These are phyloP conservation scores for Penicillium fuscoglaucum DNA, from an alignment of 2,329 filamentous ascomycete species.

Conservation along the genomic window DNA sequence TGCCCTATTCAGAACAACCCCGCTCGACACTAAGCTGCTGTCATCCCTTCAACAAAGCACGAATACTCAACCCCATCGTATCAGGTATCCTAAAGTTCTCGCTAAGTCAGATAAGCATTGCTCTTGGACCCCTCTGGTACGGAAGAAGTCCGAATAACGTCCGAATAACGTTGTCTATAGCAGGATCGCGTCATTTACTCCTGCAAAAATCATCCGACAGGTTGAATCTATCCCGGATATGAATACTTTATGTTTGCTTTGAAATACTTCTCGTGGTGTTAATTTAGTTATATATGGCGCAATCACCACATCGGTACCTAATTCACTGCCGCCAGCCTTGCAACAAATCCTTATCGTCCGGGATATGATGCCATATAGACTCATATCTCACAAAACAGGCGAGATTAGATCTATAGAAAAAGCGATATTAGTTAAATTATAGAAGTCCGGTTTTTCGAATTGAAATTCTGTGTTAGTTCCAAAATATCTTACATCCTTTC, in stretches of 20 bases:
- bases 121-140: not conserved
- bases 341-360: too few species aligned
- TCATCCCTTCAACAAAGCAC: not conserved
- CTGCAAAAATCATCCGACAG: not conserved
- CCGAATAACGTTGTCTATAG: not conserved
- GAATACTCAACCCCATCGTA: not conserved
- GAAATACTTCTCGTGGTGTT: not conserved
- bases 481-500: too few species aligned
- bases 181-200: not conserved
- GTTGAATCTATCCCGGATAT: not conserved
- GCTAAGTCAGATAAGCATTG: not conserved
- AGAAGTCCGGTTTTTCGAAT: too few species aligned
- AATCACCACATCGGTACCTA: not conserved
- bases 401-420: too few species aligned
- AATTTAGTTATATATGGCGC: not conserved
- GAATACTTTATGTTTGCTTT: not conserved
- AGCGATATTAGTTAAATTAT: too few species aligned
- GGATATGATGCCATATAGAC: too few species aligned
- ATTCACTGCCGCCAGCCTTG: too few species aligned
- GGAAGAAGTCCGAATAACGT: not conserved
- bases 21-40: not conserved
- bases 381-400: too few species aligned
- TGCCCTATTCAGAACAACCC: not conserved
- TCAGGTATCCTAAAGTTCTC: not conserved
- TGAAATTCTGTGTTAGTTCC: too few species aligned